phyloP scores from a whole-genome alignment of 2,329 filamentous ascomycete genomes.

The Colletotrichum tropicicola region DNA sequence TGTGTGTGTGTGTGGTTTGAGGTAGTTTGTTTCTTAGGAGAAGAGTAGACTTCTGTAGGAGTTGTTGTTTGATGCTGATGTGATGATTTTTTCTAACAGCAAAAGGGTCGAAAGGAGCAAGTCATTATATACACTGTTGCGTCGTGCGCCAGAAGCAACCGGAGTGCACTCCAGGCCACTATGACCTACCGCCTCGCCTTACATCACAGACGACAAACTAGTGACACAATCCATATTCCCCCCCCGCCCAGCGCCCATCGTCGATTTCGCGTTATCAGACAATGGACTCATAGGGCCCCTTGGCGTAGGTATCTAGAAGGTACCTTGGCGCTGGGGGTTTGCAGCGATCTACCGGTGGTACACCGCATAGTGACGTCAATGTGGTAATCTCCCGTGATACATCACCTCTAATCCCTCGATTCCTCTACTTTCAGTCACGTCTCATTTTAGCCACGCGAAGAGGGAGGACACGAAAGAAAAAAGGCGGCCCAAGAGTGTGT shows the following conservation, averaged over 20 bases:
- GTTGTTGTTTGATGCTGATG: conserved; percentile 1
- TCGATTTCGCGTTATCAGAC: conserved; percentile 8
- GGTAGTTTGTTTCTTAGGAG: background rate
- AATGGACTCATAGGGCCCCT: background rate
- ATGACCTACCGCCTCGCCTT: conserved; percentile 17
- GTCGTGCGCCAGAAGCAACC: background rate
- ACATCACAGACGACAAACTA: conserved; percentile 13
- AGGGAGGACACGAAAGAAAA: background rate
- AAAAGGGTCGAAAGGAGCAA: background rate
- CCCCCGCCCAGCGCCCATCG: background rate
- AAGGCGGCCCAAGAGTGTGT: background rate
- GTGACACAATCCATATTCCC: conserved; percentile 18
- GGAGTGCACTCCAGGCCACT: background rate
- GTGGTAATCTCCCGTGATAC: conserved; percentile 21
- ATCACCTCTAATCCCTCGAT: conserved; percentile 8
- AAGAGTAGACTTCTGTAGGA: background rate
- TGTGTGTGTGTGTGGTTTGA: background rate
- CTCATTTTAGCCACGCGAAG: background rate
- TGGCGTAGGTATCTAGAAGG: background rate
- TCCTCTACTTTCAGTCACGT: background rate
- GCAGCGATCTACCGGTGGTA: conserved; percentile 19
- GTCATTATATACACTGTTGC: conserved; percentile 17
- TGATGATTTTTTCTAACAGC: background rate
- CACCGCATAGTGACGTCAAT: conserved; percentile 30
- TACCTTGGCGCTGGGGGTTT: conserved; percentile 1